These are phyloP conservation scores for Tricholoma bakamatsutake DNA, from an alignment of 768 basidiomycete genomes.

Conservation along the genomic window DNA sequence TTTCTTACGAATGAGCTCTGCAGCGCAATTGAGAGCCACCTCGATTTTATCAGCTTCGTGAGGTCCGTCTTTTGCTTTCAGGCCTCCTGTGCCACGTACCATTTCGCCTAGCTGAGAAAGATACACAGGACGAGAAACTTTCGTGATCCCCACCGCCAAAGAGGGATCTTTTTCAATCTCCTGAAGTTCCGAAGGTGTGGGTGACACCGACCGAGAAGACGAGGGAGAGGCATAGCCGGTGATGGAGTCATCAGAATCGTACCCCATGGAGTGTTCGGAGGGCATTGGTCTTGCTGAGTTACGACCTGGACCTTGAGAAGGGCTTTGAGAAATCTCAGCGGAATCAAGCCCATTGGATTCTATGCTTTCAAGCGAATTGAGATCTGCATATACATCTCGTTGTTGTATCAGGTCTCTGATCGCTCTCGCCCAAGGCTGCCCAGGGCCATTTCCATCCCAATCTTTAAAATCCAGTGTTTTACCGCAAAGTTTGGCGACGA, in stretches of 20 bases:
- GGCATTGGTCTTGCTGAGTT: slow-evolving; percentile 17
- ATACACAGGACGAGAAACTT: slow-evolving; percentile 81
- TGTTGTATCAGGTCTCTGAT: slow-evolving; percentile 48
- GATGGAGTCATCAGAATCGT: slow-evolving; percentile 84
- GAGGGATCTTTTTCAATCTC: slow-evolving; percentile 87
- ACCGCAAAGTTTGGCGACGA: slow-evolving; percentile 54
- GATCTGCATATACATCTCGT: slow-evolving; percentile 47
- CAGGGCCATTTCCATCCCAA: slow-evolving; percentile 76
- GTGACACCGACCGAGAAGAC: slow-evolving; percentile 71
- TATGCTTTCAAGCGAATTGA: slow-evolving; percentile 12
- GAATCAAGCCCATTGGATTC: not conserved
- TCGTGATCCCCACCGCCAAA: slow-evolving; percentile 62
- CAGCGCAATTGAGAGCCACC: slow-evolving; percentile 74
- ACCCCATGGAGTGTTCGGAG: slow-evolving; percentile 23
- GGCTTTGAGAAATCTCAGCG: not conserved
- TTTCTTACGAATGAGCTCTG: slow-evolving; percentile 82
- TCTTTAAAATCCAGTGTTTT: slow-evolving; percentile 73
- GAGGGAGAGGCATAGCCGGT: slow-evolving; percentile 69
- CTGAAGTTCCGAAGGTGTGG: slow-evolving; percentile 72
- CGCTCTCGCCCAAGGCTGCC: slow-evolving; percentile 56
- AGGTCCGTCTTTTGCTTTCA: slow-evolving; percentile 46
- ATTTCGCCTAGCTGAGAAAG: slow-evolving; percentile 78
- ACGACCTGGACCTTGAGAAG: slow-evolving; percentile 1
- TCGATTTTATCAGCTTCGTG: slow-evolving; percentile 74
- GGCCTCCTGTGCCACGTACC: slow-evolving; percentile 54